phyloP scores from a whole-genome alignment of 768 basidiomycete species.

The Lentinus tigrinus region DNA sequence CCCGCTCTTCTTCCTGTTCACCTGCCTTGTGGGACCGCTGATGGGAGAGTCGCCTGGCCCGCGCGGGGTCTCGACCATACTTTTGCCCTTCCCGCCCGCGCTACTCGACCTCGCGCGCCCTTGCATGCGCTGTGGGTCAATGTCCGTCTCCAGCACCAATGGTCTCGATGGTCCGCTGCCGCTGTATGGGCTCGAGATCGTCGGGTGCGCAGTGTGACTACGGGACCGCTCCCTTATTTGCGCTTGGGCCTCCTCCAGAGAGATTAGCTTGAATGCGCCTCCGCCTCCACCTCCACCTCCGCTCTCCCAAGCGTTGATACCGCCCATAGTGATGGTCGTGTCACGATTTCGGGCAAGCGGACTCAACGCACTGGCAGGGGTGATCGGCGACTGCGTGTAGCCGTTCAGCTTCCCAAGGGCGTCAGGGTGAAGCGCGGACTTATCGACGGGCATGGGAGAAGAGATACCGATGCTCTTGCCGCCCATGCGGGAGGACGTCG shows the following conservation, averaged over 20 bases:
- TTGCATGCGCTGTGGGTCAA: constrained; percentile 19
- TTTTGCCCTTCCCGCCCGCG: constrained; percentile 49
- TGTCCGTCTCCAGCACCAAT: constrained; percentile 9
- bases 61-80: neutral
- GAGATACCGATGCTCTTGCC: constrained; percentile 24
- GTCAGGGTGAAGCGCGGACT: constrained; percentile 14
- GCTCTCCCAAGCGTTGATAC: constrained; percentile 50
- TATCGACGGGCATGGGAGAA: constrained; percentile 22
- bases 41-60: constrained; percentile 5
- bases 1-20: constrained; percentile 80
- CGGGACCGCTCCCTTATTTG: constrained; percentile 55
- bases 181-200: constrained; percentile 15
- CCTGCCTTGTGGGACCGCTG: constrained; percentile 37
- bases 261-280: constrained; percentile 67
- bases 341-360: constrained; percentile 30
- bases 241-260: constrained; percentile 77
- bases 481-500: constrained; percentile 5
- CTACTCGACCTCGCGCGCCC: constrained; percentile 61
- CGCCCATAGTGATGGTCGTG: constrained; percentile 2
- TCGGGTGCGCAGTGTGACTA: constrained; percentile 30
- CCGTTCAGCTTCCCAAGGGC: constrained; percentile 7
- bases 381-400: constrained; percentile 8
- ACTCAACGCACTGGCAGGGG: neutral
- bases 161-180: constrained; percentile 24
- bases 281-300: too few species aligned